Evolutionary conservation across 768 basidiomycete species (phyloP).

Genomic region (Agaricus sinodeliciosus): DNA sequence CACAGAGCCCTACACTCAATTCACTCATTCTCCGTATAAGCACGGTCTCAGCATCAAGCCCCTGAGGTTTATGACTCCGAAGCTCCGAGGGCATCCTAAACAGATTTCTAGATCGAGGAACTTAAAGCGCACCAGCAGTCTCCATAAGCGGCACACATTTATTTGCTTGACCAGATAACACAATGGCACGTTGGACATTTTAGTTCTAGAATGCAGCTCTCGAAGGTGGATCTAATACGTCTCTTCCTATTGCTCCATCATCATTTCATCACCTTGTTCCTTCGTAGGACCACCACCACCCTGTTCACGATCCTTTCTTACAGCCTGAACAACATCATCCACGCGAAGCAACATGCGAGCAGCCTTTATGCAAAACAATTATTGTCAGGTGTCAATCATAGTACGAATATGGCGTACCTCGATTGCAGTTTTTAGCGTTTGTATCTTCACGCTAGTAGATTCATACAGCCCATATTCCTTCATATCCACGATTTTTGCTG

Average conservation of each 20-base stretch:
- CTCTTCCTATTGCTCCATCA: conserved; percentile 27
- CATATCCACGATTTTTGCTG: conserved; percentile 95
- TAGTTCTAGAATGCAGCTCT: no score
- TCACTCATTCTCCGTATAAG: no score
- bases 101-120: no score
- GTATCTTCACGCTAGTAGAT: conserved; percentile 96
- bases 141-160: no score
- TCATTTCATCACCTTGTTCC: conserved; percentile 51
- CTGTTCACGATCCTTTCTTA: conserved; percentile 65
- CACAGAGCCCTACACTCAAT: no score
- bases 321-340: conserved; percentile 91
- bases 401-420: conserved; percentile 46
- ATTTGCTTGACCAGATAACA: no score
- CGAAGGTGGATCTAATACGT: no score
- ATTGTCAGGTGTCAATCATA: not conserved
- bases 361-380: conserved; percentile 37
- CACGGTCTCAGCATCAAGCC: no score
- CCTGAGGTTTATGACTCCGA: no score
- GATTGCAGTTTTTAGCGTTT: conserved; percentile 95
- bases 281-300: conserved; percentile 29
- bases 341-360: conserved; percentile 89
- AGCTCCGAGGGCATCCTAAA: no score
- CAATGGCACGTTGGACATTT: no score
- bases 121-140: no score
- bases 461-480: conserved; percentile 90